Conservation (phyloP, 768 basidiomycete genomes). For the Cytidiella melzeri region DNA sequence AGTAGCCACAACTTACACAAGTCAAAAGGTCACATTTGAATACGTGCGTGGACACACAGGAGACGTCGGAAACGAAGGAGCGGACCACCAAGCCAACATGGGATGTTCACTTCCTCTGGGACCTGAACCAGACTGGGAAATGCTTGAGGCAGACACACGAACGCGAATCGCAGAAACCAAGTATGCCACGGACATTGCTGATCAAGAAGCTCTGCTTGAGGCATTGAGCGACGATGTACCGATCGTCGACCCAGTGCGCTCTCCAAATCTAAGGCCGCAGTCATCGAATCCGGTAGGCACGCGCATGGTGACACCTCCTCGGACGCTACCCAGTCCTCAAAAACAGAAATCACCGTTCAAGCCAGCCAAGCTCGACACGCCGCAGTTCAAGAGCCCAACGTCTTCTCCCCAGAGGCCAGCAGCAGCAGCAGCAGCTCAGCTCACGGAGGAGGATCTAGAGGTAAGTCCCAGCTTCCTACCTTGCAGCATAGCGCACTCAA, state of each 20-base stretch:
- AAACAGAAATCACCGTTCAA: not conserved
- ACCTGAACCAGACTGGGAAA: constrained; percentile 57
- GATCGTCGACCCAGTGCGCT: not conserved
- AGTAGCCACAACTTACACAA: constrained; percentile 45
- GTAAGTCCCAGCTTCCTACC: too few species aligned
- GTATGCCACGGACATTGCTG: not conserved
- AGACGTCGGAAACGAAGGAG: constrained; percentile 78
- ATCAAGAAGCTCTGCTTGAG: not conserved
- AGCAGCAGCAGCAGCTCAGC: not conserved
- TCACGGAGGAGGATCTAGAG: not conserved
- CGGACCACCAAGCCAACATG: constrained; percentile 64
- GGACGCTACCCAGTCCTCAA: too few species aligned
- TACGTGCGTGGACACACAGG: constrained; percentile 81
- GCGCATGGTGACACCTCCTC: too few species aligned
- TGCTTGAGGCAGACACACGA: constrained; percentile 5
- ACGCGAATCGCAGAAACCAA: not conserved
- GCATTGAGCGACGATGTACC: not conserved
- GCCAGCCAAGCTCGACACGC: not conserved
- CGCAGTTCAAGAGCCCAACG: not conserved
- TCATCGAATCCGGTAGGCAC: too few species aligned
- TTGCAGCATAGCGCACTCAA: not conserved
- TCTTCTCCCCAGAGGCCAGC: not conserved
- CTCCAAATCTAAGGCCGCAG: too few species aligned
- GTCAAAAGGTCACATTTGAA: constrained; percentile 34
- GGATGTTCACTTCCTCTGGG: constrained; percentile 39